Conservation (phyloP, 306 rosid species). For the Sophora flavescens region DNA sequence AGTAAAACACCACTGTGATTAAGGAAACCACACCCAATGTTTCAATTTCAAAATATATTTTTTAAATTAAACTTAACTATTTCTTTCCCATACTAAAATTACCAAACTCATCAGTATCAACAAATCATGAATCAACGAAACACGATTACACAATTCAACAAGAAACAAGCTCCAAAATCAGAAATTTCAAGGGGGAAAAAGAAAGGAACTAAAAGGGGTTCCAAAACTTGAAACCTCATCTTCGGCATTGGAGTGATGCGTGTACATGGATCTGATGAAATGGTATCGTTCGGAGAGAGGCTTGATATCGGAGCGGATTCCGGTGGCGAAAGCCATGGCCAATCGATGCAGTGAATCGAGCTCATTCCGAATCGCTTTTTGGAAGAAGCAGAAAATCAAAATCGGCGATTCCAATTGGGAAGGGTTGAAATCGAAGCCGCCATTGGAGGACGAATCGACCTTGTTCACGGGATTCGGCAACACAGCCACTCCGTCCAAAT, state of each 20-base stretch:
- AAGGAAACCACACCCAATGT: slow-evolving; percentile 14
- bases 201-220: not conserved
- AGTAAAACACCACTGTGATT: not conserved
- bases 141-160: slow-evolving; percentile 24
- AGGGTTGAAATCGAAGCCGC: slow-evolving; percentile 56
- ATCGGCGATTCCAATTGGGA: slow-evolving; percentile 77
- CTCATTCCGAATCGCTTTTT: slow-evolving; percentile 91
- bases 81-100: slow-evolving; percentile 29
- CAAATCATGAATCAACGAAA: slow-evolving; percentile 12
- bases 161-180: not conserved
- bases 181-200: not conserved
- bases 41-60: slow-evolving; percentile 15
- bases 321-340: slow-evolving; percentile 93
- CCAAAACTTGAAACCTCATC: slow-evolving; percentile 79
- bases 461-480: slow-evolving; percentile 66
- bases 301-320: slow-evolving; percentile 66
- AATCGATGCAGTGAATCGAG: slow-evolving; percentile 83
- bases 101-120: slow-evolving; percentile 31
- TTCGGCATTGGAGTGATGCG: slow-evolving; percentile 97
- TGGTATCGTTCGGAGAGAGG: slow-evolving; percentile 76
- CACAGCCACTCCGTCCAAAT: slow-evolving; percentile 71
- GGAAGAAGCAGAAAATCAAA: slow-evolving; percentile 83
- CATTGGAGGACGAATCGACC: slow-evolving; percentile 68
- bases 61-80: slow-evolving; percentile 9
- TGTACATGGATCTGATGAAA: slow-evolving; percentile 88